A percentile compares a stretch with the other conserved stretches of the same genome.
phyloP scores from a whole-genome alignment of 768 basidiomycete species.

The Panaeolus cyanescens region DNA sequence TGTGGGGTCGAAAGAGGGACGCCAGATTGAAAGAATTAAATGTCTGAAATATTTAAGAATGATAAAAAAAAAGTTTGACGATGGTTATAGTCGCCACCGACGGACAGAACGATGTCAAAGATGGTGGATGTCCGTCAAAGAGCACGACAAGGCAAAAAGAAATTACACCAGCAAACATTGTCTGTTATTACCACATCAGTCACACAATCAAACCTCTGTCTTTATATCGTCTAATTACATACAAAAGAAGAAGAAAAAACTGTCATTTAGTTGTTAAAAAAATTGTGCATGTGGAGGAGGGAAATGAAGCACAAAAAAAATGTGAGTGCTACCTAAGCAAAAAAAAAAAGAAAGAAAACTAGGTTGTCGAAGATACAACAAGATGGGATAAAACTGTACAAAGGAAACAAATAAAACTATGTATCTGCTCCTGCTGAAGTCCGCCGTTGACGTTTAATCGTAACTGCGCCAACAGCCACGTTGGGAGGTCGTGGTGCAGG shows the following conservation, averaged over 20 bases:
- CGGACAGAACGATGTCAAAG: conserved; percentile 7
- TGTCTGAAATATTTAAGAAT: neutral
- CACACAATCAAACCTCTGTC: neutral
- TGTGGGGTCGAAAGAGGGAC: conserved; percentile 59
- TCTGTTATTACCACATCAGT: neutral
- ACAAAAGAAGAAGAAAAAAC: neutral
- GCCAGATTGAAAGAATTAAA: conserved; percentile 53
- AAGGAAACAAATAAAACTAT: conserved; percentile 20
- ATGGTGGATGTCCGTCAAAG: conserved; percentile 4
- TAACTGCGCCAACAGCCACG: conserved; percentile 33
- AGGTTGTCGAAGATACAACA: neutral
- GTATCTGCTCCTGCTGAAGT: conserved; percentile 55
- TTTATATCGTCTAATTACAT: conserved; percentile 3
- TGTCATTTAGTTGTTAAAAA: neutral
- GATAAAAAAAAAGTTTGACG: neutral
- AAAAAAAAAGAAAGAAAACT: neutral
- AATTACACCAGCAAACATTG: neutral
- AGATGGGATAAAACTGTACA: neutral
- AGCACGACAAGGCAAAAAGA: neutral
- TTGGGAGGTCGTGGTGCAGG: conserved; percentile 30
- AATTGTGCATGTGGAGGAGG: neutral
- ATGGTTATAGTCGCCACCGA: neutral
- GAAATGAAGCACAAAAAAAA: neutral
- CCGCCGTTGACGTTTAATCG: conserved; percentile 83
- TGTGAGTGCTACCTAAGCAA: neutral